Evolutionary conservation across 2,329 filamentous ascomycete genomes (phyloP).

Genomic region (Alternaria sp.): DNA sequence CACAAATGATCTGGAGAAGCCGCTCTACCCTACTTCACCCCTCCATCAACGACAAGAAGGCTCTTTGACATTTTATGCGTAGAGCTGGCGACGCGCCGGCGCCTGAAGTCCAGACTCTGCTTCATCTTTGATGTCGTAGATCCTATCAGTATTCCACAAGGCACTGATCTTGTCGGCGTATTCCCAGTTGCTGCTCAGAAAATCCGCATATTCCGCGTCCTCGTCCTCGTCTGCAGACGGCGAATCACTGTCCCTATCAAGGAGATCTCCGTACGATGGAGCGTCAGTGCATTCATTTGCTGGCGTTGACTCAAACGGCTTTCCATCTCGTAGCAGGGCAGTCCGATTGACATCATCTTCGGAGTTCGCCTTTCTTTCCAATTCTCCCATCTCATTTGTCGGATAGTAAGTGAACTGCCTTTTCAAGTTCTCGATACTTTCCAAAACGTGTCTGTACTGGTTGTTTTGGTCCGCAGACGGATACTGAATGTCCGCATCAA

Average conservation of each 20-base stretch:
- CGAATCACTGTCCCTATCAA: not conserved
- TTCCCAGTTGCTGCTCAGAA: not conserved
- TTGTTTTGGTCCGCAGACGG: no score
- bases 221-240: not conserved
- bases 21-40: not conserved
- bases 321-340: not conserved
- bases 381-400: not conserved
- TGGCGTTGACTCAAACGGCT: not conserved
- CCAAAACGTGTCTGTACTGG: not conserved
- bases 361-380: not conserved
- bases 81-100: no score
- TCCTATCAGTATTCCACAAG: not conserved
- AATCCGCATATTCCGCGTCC: not conserved
- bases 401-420: not conserved
- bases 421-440: not conserved
- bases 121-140: not conserved
- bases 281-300: not conserved
- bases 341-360: not conserved
- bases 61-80: not conserved
- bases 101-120: not conserved
- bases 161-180: not conserved
- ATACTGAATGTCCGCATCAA: not conserved
- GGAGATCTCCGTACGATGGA: not conserved
- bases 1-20: not conserved
- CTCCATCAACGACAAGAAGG: not conserved